These are phyloP conservation scores for Trichaptum fuscoviolaceum DNA, from an alignment of 768 basidiomycete genomes.

Conservation along the genomic window DNA sequence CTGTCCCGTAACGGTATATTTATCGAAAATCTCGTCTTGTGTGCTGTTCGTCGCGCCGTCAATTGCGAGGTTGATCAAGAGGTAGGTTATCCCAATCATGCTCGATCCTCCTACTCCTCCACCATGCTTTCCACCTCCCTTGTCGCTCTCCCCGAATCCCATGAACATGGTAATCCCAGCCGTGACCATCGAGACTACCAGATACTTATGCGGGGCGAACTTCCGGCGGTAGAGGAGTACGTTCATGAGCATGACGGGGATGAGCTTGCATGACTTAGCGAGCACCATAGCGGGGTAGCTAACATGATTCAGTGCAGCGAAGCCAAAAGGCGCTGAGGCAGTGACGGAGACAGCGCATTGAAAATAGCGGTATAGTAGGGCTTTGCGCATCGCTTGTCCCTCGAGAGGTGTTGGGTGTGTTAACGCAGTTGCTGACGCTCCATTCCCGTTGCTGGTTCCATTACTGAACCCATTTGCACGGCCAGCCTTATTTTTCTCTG, in stretches of 20 bases:
- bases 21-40: conserved; percentile 92
- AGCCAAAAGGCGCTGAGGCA: conserved; percentile 90
- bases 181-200: conserved; percentile 92
- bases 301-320: conserved; percentile 91
- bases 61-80: conserved; percentile 80
- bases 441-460: conserved; percentile 20
- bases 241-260: conserved; percentile 98
- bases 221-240: conserved; percentile 88
- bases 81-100: conserved; percentile 67
- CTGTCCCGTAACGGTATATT: conserved; percentile 71
- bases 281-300: conserved; percentile 99
- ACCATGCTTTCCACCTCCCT: conserved; percentile 33
- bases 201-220: conserved; percentile 92
- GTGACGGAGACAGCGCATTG: conserved; percentile 88
- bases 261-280: conserved; percentile 98
- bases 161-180: conserved; percentile 91
- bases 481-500: not conserved
- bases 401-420: conserved; percentile 29
- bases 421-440: conserved; percentile 19
- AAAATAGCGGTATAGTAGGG: conserved; percentile 68
- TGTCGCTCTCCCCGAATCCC: conserved; percentile 64
- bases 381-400: conserved; percentile 29
- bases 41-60: conserved; percentile 95
- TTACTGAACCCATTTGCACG: conserved; percentile 34
- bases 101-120: conserved; percentile 40